Conservation (phyloP, 768 basidiomycete species). For the Sarcomyxa edulis region DNA sequence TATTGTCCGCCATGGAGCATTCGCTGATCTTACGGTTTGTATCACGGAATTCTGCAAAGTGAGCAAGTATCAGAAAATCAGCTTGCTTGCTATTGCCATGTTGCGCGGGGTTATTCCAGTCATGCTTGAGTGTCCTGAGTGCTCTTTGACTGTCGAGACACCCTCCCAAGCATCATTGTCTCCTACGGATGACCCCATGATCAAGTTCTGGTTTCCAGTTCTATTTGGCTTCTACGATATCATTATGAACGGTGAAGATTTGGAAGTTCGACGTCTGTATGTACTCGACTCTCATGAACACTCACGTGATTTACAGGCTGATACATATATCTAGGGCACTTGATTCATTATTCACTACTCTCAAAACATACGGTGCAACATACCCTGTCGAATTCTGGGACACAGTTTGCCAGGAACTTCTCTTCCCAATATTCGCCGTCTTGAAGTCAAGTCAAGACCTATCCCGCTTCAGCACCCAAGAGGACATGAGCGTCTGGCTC, state of each 20-base stretch:
- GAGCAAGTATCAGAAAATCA: conserved; percentile 98
- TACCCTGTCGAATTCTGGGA: conserved; percentile 97
- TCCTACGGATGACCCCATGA: conserved; percentile 77
- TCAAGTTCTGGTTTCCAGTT: conserved; percentile 95
- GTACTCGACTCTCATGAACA: conserved; percentile 27
- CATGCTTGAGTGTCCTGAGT: conserved; percentile 83
- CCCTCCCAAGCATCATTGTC: conserved; percentile 19
- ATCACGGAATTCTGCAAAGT: conserved; percentile 99
- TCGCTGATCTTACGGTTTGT: conserved; percentile 94
- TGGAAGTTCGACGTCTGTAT: conserved; percentile 94
- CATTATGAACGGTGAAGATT: conserved; percentile 98
- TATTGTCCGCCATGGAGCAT: conserved; percentile 92
- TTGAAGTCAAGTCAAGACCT: conserved; percentile 90
- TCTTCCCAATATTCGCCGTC: conserved; percentile 98
- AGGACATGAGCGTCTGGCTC: conserved; percentile 99
- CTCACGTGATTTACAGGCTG: conserved; percentile 8
- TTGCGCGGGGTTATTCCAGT: conserved; percentile 87
- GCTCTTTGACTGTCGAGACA: conserved; percentile 26
- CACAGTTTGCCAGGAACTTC: conserved; percentile 90
- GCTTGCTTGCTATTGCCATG: conserved; percentile 94
- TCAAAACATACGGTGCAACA: conserved; percentile 82
- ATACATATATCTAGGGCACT: conserved; percentile 56
- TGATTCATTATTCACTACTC: conserved; percentile 92
- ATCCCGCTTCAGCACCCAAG: conserved; percentile 90
- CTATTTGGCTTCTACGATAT: conserved; percentile 99